Evolutionary conservation across 73 alveolate genomes (phyloP), one percentile per base, ranked within the genome.

Genomic region (Paramecium tetraurelia): DNA sequence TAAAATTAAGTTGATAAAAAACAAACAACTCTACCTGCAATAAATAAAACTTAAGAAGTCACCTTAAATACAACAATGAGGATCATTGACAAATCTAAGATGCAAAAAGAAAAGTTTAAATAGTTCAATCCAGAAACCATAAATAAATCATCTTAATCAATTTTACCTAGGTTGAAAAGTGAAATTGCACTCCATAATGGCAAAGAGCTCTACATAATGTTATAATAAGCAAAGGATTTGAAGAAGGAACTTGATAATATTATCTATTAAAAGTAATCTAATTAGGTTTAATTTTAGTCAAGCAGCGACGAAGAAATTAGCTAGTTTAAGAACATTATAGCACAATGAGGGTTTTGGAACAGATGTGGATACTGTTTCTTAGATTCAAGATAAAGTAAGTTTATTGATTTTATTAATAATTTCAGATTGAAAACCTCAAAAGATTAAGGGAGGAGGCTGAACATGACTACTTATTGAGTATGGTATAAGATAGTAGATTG

Each of bases 401-500:
- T 24, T 50, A 22, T 85, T 85, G 22, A 14, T 35, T 12, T 84
- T 14, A 16, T 41, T 43, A n/a, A n/a, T n/a, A n/a, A n/a, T n/a
- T 84, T 22, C 18, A 84, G 92, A 84, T 29, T 46, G 77, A 84
- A n/a, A 36, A 14, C 36, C 77, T 48, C 77, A 31, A 84, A 46
- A 84, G 0, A 22, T 58, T 9, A 18, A 31, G 43, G 18, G 44
- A 59, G 58, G 53, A 59, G 24, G 80, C 63, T 7, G 80, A 95
- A 83, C 93, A 95, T 48, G 86, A 95, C 27, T 85, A 85, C 29
- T 80, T 88, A 57, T 29, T 92, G 24, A 94, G 95, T 29, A 92
- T 93, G 92, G 94, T 95, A 38, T 86, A 95, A 84, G 92, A 89
- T 58, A 86, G 92, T 35, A 44, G 97, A 50, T 35, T 95, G 12